These are phyloP conservation scores for Chenopodium suecicum DNA, from an alignment of 148 eudicot species.

Conservation along the genomic window DNA sequence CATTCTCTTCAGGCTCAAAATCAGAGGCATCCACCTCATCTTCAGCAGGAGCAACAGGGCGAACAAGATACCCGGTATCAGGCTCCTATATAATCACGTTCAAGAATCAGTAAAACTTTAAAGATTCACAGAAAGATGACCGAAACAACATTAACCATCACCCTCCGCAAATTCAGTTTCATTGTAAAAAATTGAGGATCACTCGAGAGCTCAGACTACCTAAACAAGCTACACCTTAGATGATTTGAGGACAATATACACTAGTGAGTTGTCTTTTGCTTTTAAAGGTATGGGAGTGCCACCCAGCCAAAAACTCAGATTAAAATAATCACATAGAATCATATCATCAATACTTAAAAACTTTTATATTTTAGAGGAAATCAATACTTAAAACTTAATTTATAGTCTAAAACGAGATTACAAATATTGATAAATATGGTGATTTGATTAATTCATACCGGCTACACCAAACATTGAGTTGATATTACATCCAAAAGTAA, in stretches of 20 bases:
- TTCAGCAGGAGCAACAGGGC: constrained; percentile 67
- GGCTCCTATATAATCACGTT: constrained; percentile 45
- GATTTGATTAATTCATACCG: no score
- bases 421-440: no score
- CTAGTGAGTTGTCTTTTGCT: neutral
- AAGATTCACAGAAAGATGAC: neutral
- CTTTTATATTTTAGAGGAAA: no score
- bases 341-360: no score
- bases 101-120: neutral
- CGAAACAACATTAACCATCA: neutral
- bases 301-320: no score
- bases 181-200: no score
- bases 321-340: no score
- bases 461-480: no score
- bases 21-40: constrained; percentile 83
- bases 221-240: neutral
- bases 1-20: constrained; percentile 76
- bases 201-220: no score
- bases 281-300: neutral
- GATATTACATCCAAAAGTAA: no score
- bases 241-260: neutral
- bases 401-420: no score
- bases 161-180: neutral
- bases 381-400: no score
- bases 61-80: constrained; percentile 71